Base-by-base conservation (phyloP, 306 rosid species). In the Fragaria nilgerrensis region DNA sequence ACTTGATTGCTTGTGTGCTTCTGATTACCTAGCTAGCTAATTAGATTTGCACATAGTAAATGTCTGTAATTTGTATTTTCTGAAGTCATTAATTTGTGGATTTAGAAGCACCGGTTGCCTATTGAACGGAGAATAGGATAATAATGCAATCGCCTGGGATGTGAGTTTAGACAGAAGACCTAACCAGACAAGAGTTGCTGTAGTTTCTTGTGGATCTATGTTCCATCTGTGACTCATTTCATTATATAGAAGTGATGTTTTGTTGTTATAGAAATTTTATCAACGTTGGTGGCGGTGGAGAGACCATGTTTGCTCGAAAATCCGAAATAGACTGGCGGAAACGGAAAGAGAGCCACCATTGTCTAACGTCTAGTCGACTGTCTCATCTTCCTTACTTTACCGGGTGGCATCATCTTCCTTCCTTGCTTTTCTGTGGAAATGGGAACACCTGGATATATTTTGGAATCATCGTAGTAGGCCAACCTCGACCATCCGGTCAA, bases 1-100 rank as follows among this genome's bases (percentile, higher is more conserved):
- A 29, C 68, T 64, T 75, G 74, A 49, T 58, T 85, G 85, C 84
- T 70, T 70, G 6, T 80, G 79, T 74, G 80, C 81, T 76, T 80
- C 82, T 84, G 87, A 81, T 86, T 75, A 75, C 64, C 66, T 84
- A 78, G 65, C 76, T 73, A 78, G 69, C 76, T 73, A 66, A 81
- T 82, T 88, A 78, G 86, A 78, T 79, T 68, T 88, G 95, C 94
- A 89, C 87, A 86, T 85, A 87, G 88, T 77, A 80, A 64, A 79
- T 85, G 87, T 68, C 70, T 48, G 86, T 87, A 82, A 82, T 86
- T 44, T 77, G 41, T 68, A 71, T 79, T 61, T 82, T 78, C 23
- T 53, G 53, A 37, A 44, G 78, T 81, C 55, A 70, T 62, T n/a
- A 75, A 47, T 72, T 86, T 77, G 85, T 55, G 84, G 82, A 64